Base-by-base conservation (phyloP, 2,329 filamentous ascomycete genomes). In the Zasmidium citrigriseum region DNA sequence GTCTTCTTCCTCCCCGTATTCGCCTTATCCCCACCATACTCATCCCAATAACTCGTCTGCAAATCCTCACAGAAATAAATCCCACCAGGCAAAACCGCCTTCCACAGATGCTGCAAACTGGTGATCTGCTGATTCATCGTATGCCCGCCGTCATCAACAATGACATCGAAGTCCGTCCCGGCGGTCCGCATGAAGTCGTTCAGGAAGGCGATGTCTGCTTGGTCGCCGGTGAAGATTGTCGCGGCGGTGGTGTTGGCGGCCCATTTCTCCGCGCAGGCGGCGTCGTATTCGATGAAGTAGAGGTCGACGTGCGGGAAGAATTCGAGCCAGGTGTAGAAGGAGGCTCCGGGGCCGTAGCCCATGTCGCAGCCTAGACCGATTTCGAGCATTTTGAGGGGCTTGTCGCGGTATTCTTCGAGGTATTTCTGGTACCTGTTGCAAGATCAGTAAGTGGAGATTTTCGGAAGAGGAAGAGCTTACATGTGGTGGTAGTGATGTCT, bases 281-380 rank as follows among this genome's bases (percentile, higher is more conserved):
- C 69, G 55, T 79, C 70, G 55, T 71, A 73, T 51, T 78, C 76
- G 57, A 79, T 77, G 57, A 74, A 77, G 61, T 77, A 77, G 18
- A 79, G 67, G 24, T 78, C 72, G 9, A 78, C 67, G 16, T 72
- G 53, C 1, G 74, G 67, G 38, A 78, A 73, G 55, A 73, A 77
- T 27, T 77, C 75, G 2, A 75, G 69, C 75, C 75, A 78, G 16
- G 75, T 75, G 61, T 75, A 69, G 58, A 77, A 78, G 4, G 72
- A 75, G 12, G 71, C 71, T 2, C 74, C 75, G 0, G 75, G 74
- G 5, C 74, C 74, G 25, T 76, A 75, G 3, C 55, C 54, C 73
- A 75, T 74, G 52, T 73, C 70, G 63, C 76, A 78, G 10, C 75
- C 76, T 5, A 78, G 72, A 1, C 76, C 74, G 51, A 78, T 77